Percentiles rank a stretch among this genome's conserved stretches.
Evolutionary conservation across 371 early-diverging fungal genomes (phyloP).

Genomic region (Mortierella polycephala): DNA sequence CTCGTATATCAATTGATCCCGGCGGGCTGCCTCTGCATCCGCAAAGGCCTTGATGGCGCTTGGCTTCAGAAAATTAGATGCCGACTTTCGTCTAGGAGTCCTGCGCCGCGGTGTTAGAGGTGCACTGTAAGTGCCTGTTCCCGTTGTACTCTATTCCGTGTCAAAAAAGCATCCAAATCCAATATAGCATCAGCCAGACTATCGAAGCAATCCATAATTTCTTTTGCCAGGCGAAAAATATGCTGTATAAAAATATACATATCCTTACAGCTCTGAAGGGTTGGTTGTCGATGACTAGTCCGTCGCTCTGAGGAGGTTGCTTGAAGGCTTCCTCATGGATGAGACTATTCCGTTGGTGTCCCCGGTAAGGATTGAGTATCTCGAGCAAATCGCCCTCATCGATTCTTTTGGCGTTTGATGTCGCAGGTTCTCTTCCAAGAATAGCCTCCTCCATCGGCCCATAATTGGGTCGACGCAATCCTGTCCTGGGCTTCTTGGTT

Average conservation of each 20-base stretch:
- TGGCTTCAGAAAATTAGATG: slow-evolving; percentile 22
- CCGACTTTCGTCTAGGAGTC: slow-evolving; percentile 28
- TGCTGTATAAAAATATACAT: no score
- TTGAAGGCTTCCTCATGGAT: neutral
- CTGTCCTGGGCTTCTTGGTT: neutral
- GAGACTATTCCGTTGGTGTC: no score
- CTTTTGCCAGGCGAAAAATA: no score
- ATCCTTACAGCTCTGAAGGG: no score
- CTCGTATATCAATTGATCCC: slow-evolving; percentile 33
- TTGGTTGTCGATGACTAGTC: no score
- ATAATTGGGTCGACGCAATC: slow-evolving; percentile 10
- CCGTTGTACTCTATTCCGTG: slow-evolving; percentile 20
- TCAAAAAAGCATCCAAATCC: slow-evolving; percentile 11
- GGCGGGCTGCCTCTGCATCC: slow-evolving; percentile 38
- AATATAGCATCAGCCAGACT: neutral
- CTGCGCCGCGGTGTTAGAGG: slow-evolving; percentile 37
- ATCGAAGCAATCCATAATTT: no score
- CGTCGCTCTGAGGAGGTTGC: neutral
- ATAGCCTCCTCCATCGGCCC: slow-evolving; percentile 3
- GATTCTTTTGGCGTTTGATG: slow-evolving; percentile 16
- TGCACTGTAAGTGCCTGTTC: slow-evolving; percentile 9
- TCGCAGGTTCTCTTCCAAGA: neutral
- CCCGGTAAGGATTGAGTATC: slow-evolving; percentile 7
- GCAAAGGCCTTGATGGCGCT: slow-evolving; percentile 39
- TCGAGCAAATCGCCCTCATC: slow-evolving; percentile 39